phyloP scores from a whole-genome alignment of 169 alveolate genomes.

The Perkinsus chesapeaki region DNA sequence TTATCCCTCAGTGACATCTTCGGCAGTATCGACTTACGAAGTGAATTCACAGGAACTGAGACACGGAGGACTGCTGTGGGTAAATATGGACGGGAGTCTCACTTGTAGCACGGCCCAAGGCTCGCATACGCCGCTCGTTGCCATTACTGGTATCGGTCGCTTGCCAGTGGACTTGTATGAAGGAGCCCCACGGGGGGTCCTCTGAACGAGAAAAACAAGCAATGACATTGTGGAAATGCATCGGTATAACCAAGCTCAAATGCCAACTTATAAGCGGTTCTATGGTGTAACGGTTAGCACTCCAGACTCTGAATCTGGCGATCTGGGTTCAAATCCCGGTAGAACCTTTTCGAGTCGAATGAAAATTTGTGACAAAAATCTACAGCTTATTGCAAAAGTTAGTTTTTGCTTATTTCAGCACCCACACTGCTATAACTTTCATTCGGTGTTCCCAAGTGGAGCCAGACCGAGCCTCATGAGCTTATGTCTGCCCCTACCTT shows the following conservation, averaged over 20 bases:
- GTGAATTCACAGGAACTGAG: neutral
- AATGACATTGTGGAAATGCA: neutral
- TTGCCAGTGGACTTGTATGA: neutral
- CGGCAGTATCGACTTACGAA: neutral
- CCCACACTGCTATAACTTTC: no score
- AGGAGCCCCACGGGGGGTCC: neutral
- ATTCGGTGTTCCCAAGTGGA: no score
- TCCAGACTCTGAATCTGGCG: constrained; percentile 5
- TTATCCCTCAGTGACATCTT: neutral
- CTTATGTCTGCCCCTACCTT: neutral
- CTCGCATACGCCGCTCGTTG: no score
- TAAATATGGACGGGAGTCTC: no score
- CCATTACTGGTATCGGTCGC: no score
- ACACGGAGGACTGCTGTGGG: no score
- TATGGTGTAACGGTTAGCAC: constrained; percentile 1
- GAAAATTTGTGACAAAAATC: neutral
- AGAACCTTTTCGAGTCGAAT: neutral
- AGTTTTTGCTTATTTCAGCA: no score
- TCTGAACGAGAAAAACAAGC: neutral
- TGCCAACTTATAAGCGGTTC: neutral
- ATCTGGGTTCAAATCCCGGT: constrained; percentile 4
- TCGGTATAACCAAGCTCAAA: neutral
- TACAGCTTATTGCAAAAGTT: no score
- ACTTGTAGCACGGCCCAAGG: no score
- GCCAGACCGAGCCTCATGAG: no score